Percentiles rank a stretch among this genome's conserved stretches.
Evolutionary conservation across 164 flowering plant genomes (phyloP).

Genomic region (Magnolia sinica): DNA sequence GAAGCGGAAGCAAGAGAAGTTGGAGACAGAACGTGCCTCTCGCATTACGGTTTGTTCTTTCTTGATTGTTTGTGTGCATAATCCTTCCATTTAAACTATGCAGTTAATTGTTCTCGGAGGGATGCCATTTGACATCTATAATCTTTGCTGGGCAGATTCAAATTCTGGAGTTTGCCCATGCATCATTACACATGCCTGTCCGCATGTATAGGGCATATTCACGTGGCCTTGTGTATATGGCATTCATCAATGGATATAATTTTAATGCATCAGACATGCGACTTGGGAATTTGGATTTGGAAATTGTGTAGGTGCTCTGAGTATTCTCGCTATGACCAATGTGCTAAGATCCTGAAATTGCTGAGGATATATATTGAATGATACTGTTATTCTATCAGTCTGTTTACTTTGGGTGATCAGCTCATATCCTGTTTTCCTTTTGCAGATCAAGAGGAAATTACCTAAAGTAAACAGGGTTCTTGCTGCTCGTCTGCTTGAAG

Average conservation of each 20-base stretch:
- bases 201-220: background rate
- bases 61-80: background rate
- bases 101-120: background rate
- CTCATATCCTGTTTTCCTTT: conserved; percentile 1
- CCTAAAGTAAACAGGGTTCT: conserved; percentile 80
- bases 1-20: conserved; percentile 62
- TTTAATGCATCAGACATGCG: background rate
- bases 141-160: background rate
- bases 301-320: background rate
- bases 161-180: too few relatives aligned
- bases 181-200: background rate
- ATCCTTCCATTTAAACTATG: too few relatives aligned
- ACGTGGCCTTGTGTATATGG: background rate
- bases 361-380: background rate
- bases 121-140: background rate
- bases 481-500: conserved; percentile 52
- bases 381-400: background rate
- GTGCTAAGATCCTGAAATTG: too few relatives aligned
- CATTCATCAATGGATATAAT: too few relatives aligned
- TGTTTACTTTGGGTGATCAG: background rate
- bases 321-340: too few relatives aligned
- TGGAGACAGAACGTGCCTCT: conserved; percentile 53
- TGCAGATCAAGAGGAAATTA: conserved; percentile 64
- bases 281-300: background rate
- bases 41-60: conserved; percentile 68